These are phyloP conservation scores for Phytophthora cactorum DNA, from an alignment of 352 stramenopile species.

Conservation along the genomic window DNA sequence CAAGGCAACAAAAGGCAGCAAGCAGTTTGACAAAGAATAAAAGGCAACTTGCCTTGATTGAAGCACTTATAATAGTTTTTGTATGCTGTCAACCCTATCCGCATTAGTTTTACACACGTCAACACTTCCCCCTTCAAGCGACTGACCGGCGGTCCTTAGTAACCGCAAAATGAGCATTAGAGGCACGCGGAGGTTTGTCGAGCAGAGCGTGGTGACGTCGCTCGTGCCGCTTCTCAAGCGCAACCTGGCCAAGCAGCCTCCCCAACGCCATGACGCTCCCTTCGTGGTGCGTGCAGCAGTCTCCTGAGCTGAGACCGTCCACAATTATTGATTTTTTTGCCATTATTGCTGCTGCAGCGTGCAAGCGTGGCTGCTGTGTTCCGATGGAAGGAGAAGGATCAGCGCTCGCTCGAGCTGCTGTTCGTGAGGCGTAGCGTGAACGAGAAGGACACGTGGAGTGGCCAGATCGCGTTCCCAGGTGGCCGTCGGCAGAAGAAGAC, in stretches of 20 bases:
- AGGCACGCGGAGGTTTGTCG: slow-evolving; percentile 40
- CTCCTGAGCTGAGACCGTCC: slow-evolving; percentile 3
- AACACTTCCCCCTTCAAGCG: slow-evolving; percentile 14
- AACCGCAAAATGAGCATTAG: slow-evolving; percentile 21
- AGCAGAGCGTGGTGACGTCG: slow-evolving; percentile 46
- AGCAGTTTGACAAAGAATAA: not conserved
- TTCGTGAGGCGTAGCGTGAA: slow-evolving; percentile 82
- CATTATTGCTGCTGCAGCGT: slow-evolving; percentile 32
- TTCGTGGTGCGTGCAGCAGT: slow-evolving; percentile 38
- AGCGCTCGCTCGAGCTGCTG: slow-evolving; percentile 70
- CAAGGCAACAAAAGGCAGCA: not conserved
- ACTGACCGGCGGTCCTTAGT: not conserved
- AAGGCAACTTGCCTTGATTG: not conserved
- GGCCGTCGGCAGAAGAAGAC: slow-evolving; percentile 71
- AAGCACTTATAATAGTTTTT: slow-evolving; percentile 6
- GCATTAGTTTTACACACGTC: slow-evolving; percentile 4
- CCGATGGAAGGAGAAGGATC: slow-evolving; percentile 74
- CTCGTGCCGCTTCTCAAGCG: slow-evolving; percentile 65
- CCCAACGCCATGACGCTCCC: slow-evolving; percentile 31
- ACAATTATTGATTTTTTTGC: not conserved
- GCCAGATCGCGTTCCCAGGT: slow-evolving; percentile 83
- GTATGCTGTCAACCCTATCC: slow-evolving; percentile 15
- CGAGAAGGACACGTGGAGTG: slow-evolving; percentile 80
- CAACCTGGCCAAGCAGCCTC: slow-evolving; percentile 50
- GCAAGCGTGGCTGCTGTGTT: slow-evolving; percentile 85